Percentiles rank a stretch among this genome's conserved stretches.
These are phyloP conservation scores for Aspergillus haitiensis DNA, from an alignment of 495 filamentous ascomycete genomes.

Conservation along the genomic window DNA sequence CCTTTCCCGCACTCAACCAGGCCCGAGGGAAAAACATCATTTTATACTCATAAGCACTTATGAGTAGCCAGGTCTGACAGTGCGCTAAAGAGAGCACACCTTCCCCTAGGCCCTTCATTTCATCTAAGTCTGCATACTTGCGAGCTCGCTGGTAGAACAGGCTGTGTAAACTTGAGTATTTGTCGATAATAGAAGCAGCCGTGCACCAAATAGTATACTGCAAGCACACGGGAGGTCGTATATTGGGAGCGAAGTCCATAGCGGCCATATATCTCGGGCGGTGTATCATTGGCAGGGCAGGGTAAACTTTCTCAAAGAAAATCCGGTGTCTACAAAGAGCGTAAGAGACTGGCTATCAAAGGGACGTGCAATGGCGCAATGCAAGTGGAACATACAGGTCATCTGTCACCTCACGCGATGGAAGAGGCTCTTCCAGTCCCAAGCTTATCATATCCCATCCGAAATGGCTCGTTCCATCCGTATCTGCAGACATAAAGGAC, in stretches of 20 bases:
- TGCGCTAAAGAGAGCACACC: slow-evolving; percentile 77
- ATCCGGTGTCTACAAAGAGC: slow-evolving; percentile 60
- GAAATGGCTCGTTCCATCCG: slow-evolving; percentile 45
- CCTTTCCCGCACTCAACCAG: slow-evolving; percentile 87
- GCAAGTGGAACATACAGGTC: slow-evolving; percentile 65
- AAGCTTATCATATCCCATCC: slow-evolving; percentile 94
- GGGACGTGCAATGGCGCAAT: neutral
- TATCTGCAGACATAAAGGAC: slow-evolving; percentile 22
- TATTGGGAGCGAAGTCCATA: slow-evolving; percentile 79
- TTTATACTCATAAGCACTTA: slow-evolving; percentile 88
- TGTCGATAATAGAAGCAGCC: slow-evolving; percentile 79
- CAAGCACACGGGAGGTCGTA: slow-evolving; percentile 83
- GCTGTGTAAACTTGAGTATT: slow-evolving; percentile 71
- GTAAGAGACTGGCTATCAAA: slow-evolving; percentile 17
- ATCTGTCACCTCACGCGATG: slow-evolving; percentile 82
- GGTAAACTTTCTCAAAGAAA: slow-evolving; percentile 89
- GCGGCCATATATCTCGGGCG: slow-evolving; percentile 79
- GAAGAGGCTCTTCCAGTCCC: slow-evolving; percentile 89
- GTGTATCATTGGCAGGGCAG: slow-evolving; percentile 83
- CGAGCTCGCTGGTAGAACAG: slow-evolving; percentile 85
- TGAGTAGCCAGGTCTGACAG: slow-evolving; percentile 77
- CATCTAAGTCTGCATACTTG: slow-evolving; percentile 86
- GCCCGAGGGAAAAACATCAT: slow-evolving; percentile 97
- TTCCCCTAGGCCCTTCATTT: slow-evolving; percentile 92
- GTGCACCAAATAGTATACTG: slow-evolving; percentile 94